Evolutionary conservation across 108 stramenopile species (phyloP), one percentile per base, ranked within the genome.

Genomic region (Cylindrotheca closterium): DNA sequence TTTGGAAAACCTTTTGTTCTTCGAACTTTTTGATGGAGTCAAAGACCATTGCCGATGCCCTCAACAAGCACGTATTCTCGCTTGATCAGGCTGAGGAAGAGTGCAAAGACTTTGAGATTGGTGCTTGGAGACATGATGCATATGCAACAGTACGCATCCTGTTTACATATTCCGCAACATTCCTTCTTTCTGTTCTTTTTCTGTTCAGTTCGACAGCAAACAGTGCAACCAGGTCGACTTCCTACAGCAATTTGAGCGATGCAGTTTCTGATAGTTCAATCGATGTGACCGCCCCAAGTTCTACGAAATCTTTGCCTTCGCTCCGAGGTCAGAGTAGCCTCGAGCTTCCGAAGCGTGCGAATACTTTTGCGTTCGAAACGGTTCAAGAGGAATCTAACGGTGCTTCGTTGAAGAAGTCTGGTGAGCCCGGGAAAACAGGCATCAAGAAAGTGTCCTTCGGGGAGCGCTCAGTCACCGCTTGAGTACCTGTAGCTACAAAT

Each of bases 91-190:
- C 15, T 42, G 37, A 7, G 7, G 37, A 42, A 10, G 37, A 7
- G 37, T 42, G 37, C 15, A 15, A 42, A 15, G 37, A 42, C 10
- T 42, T 10, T 15, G 37, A 34, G 22, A 25, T 37, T 7, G 17
- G 23, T 22, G 25, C 71, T 0, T 83, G 82, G 82, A 48, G 74
- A 25, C 34, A 54, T 47, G 60, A 83, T 47, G 71, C 78, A 27
- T 76, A 71, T 60, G 50, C 23, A 52, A 73, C 71, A 19, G 47
- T 70, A 5, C 51, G 68, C 24, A 25, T 27, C 10, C 47, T 79
- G 2, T 62, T 79, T 30, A 65, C 65, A 47, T 63, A 83, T 47
- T 65, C 82, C 1, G 71, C 66, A 8, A 49, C 78, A 24, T 78
- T 78, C 48, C 64, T 83, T 3, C 53, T 79, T 31, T 33, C 58